Conservation (phyloP, 306 rosid genomes). For the Ormosia semicastrata region DNA sequence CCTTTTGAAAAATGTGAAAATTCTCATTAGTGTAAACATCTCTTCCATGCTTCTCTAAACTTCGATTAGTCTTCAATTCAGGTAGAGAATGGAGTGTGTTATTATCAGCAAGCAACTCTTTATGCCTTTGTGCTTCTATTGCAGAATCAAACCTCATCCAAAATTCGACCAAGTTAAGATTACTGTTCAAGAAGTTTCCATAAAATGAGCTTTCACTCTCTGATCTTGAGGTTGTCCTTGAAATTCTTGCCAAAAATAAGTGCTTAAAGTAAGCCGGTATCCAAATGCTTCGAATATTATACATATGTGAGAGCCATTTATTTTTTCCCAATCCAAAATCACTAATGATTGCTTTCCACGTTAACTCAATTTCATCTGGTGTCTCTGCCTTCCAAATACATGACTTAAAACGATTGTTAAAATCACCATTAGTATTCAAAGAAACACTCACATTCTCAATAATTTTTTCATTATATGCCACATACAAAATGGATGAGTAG, state of each 20-base stretch:
- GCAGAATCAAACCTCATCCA: too few relatives aligned
- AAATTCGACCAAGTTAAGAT: too few relatives aligned
- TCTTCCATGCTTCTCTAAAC: neutral
- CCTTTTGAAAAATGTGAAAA: neutral
- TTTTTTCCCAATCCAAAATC: neutral
- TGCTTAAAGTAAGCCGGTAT: neutral
- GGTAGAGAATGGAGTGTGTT: too few relatives aligned
- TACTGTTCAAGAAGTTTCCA: too few relatives aligned
- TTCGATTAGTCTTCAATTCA: too few relatives aligned
- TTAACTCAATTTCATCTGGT: neutral
- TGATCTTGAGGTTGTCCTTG: too few relatives aligned
- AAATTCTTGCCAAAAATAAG: too few relatives aligned
- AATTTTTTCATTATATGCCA: neutral
- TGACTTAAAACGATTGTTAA: neutral
- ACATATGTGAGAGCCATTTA: neutral
- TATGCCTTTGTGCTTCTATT: too few relatives aligned
- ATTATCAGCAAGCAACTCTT: too few relatives aligned
- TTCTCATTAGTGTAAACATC: neutral
- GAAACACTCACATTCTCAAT: neutral
- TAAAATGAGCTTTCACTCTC: too few relatives aligned
- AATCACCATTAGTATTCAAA: neutral
- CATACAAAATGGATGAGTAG: too few relatives aligned
- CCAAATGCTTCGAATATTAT: neutral
- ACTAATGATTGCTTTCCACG: neutral
- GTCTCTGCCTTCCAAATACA: neutral